phyloP scores from a whole-genome alignment of 2,329 filamentous ascomycete genomes.

The Fusarium xylarioides region DNA sequence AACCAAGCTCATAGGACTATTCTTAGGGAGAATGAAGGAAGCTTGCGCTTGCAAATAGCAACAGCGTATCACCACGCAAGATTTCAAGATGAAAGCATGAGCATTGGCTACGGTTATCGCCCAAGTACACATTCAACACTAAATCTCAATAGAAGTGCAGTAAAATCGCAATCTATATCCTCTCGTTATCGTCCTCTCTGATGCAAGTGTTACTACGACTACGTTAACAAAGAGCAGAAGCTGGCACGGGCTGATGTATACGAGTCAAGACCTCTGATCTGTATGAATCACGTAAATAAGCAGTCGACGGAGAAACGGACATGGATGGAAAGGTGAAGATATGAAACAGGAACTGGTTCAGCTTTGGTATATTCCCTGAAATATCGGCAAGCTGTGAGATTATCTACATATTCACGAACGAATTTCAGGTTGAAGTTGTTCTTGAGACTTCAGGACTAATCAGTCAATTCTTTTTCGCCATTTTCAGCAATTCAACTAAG shows the following conservation, averaged over 20 bases:
- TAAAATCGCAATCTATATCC: no score
- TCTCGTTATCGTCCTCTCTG: no score
- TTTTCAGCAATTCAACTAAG: background rate
- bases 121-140: no score
- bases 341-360: fast-evolving
- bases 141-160: no score
- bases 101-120: no score
- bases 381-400: fast-evolving
- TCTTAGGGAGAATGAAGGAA: no score
- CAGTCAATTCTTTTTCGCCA: fast-evolving
- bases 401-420: fast-evolving
- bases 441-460: fast-evolving
- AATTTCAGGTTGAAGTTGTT: fast-evolving
- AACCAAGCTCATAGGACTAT: no score
- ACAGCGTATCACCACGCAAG: no score
- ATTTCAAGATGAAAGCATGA: no score
- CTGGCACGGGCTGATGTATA: fast-evolving
- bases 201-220: no score
- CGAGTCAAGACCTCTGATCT: background rate
- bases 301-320: fast-evolving
- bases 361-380: fast-evolving
- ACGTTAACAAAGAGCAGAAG: no score
- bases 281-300: fast-evolving
- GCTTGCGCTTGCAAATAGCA: no score
- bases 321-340: fast-evolving